These are phyloP conservation scores for Fomes fomentarius DNA, from an alignment of 1,284 basidiomycete species.

Conservation along the genomic window DNA sequence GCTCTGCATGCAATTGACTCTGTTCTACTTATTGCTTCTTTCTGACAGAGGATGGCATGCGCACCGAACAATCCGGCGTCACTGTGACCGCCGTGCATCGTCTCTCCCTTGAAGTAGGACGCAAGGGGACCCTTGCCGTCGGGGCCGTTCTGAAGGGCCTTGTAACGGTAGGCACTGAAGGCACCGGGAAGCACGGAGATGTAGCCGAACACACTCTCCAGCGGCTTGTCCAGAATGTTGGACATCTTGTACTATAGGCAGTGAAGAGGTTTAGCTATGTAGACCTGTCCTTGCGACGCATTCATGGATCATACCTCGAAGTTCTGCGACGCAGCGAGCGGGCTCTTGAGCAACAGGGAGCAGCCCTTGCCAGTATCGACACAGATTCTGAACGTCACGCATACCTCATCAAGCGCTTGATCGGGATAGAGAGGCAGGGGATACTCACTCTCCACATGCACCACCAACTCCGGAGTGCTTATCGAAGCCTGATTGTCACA, in stretches of 20 bases:
- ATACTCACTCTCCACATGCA: slow-evolving; percentile 87
- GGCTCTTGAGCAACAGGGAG: slow-evolving; percentile 79
- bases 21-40: no score
- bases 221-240: slow-evolving; percentile 90
- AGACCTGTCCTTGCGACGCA: no score
- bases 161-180: slow-evolving; percentile 92
- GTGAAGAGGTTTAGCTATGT: no score
- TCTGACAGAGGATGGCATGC: no score
- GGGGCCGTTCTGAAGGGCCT: slow-evolving; percentile 79
- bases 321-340: slow-evolving; percentile 90
- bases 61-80: slow-evolving; percentile 71
- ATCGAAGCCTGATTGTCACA: slow-evolving; percentile 71
- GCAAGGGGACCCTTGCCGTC: slow-evolving; percentile 88
- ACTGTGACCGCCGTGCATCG: slow-evolving; percentile 72
- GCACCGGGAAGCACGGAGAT: slow-evolving; percentile 91
- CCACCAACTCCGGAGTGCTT: slow-evolving; percentile 90
- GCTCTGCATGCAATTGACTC: slow-evolving; percentile 48
- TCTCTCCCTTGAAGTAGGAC: slow-evolving; percentile 90
- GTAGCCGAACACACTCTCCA: slow-evolving; percentile 91
- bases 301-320: slow-evolving; percentile 61
- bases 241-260: slow-evolving; percentile 85
- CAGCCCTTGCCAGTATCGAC: slow-evolving; percentile 84
- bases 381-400: slow-evolving; percentile 70
- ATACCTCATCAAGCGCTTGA: no score
- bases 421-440: not conserved